Base-by-base conservation (phyloP, 805 yeast species). In the Wickerhamiella kurtzmanii region DNA sequence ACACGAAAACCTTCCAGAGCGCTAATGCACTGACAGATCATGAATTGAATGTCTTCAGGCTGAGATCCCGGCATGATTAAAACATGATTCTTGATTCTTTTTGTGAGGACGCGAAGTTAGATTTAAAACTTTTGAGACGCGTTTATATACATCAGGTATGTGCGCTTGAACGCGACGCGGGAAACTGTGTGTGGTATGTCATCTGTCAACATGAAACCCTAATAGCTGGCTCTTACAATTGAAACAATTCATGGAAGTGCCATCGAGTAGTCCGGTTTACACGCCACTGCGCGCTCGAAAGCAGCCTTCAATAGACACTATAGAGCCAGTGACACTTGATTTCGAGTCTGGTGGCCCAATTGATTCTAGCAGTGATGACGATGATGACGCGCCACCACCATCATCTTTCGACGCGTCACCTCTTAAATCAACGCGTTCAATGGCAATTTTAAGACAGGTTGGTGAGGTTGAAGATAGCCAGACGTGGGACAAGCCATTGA, bases 181-280 rank as follows among this genome's bases (percentile, higher is more conserved):
- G n/a, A n/a, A n/a, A n/a, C n/a, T n/a, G n/a, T n/a, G n/a, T n/a
- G n/a, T n/a, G n/a, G n/a, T n/a, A n/a, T n/a, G n/a, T n/a, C n/a
- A n/a, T n/a, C n/a, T n/a, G n/a, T n/a, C n/a, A n/a, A n/a, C n/a
- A n/a, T n/a, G n/a, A n/a, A n/a, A n/a, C 35, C 15, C 11, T 15
- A 32, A 15, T 32, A 11, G 19, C 16, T 37, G 18, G 40, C 40
- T 11, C 9, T 18, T 17, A 37, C 18, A 11, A 11, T 11, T 37
- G 40, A 17, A 9, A 11, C 18, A 11, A 9, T 19, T 20, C 25
- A 52, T 50, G 53, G 59, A 54, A 32, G 48, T 57, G n/a, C 60
- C 60, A 16, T 55, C 59, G 28, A 56, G 60, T 22, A 56, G 60
- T 45, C 60, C 60, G n/a, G 18, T 40, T 1, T 53, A 49, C 41